Percentiles rank a stretch among this genome's conserved stretches.
These are phyloP conservation scores for Vicia sativa DNA, from an alignment of 306 rosid genomes.

Conservation along the genomic window DNA sequence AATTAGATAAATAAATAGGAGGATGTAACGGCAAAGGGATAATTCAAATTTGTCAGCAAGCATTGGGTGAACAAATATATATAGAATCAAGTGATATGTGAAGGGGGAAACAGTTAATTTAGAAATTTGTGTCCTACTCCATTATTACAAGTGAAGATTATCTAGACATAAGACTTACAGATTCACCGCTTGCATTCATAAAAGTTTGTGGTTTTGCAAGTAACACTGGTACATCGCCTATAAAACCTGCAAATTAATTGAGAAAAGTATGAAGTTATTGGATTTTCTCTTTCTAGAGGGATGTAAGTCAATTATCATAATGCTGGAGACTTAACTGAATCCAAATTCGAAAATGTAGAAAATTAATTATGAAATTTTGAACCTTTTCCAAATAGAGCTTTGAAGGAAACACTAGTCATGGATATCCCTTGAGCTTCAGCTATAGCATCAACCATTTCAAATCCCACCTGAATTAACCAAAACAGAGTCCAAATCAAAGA, in stretches of 20 bases:
- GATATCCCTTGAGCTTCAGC: constrained; percentile 92
- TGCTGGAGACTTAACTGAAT: neutral
- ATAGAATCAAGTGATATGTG: constrained; percentile 1
- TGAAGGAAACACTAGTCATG: constrained; percentile 71
- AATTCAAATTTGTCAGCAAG: neutral
- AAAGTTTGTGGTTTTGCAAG: constrained; percentile 94
- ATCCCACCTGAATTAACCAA: constrained; percentile 70
- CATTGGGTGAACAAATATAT: neutral
- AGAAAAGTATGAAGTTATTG: neutral
- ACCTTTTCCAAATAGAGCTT: constrained; percentile 89
- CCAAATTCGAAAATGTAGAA: neutral
- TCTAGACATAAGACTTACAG: constrained; percentile 72
- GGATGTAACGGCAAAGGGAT: neutral
- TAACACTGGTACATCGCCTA: constrained; percentile 80
- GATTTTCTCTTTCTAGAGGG: neutral
- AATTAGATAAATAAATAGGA: neutral
- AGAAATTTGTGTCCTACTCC: constrained; percentile 3
- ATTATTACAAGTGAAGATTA: constrained; percentile 35
- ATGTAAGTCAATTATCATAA: neutral
- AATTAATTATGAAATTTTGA: neutral
- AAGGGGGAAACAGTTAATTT: neutral
- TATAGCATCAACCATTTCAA: constrained; percentile 87
- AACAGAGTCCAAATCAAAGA: constrained; percentile 1
- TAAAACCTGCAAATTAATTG: constrained; percentile 52
- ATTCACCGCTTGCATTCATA: constrained; percentile 95